Conservation (phyloP, 495 filamentous ascomycete species). For the Coniosporium apollinis region DNA sequence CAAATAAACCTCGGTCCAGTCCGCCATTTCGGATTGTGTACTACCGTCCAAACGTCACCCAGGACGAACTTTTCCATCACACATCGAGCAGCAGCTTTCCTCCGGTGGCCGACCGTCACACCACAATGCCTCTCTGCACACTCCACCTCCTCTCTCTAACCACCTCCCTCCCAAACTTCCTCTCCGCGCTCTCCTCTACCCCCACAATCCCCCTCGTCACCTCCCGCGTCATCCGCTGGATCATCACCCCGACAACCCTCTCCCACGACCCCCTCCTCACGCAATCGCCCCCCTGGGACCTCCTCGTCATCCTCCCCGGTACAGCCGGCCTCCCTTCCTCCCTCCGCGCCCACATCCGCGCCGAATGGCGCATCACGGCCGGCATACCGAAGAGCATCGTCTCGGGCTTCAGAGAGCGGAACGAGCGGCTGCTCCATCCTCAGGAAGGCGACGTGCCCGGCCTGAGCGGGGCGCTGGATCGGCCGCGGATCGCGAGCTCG, state of each 20-base stretch:
- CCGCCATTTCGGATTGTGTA: too few species aligned
- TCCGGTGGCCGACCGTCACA: too few species aligned
- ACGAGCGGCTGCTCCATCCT: conserved; percentile 30
- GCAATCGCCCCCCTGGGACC: conserved; percentile 32
- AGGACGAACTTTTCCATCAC: too few species aligned
- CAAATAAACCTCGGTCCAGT: too few species aligned
- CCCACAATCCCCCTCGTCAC: conserved; percentile 28
- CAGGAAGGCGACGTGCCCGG: conserved; percentile 18
- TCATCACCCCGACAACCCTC: conserved; percentile 36
- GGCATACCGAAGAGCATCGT: conserved; percentile 39
- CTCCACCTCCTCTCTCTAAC: conserved; percentile 20
- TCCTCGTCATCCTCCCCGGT: conserved; percentile 35
- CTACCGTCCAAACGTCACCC: too few species aligned
- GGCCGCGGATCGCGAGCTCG: conserved; percentile 17
- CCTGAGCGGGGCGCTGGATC: conserved; percentile 27
- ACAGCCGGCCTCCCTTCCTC: conserved; percentile 22
- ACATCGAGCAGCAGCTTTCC: too few species aligned
- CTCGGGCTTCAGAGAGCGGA: conserved; percentile 27
- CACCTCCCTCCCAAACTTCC: conserved; percentile 11
- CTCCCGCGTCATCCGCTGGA: conserved; percentile 34
- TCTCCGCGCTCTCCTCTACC: conserved; percentile 12
- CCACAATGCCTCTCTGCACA: conserved; percentile 21
- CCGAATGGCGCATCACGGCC: conserved; percentile 32
- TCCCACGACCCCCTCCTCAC: conserved; percentile 32
- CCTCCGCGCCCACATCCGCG: conserved; percentile 19